Conservation (phyloP, 805 yeast species). For the Lipomyces mesembrius region DNA sequence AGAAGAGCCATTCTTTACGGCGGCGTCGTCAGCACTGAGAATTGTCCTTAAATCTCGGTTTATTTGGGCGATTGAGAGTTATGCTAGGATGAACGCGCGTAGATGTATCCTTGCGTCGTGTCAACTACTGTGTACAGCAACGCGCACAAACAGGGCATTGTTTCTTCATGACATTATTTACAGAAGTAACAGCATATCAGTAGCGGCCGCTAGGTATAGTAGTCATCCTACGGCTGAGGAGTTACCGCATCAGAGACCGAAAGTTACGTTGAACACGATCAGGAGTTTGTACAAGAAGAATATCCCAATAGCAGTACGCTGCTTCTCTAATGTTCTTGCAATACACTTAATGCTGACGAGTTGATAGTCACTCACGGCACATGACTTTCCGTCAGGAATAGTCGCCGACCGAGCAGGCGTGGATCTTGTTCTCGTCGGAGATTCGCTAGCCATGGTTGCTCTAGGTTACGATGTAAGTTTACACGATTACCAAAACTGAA, state of each 20-base stretch:
- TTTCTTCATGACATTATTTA: neutral
- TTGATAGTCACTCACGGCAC: conserved; percentile 69
- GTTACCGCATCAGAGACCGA: conserved; percentile 36
- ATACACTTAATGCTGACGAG: conserved; percentile 40
- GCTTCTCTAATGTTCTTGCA: neutral
- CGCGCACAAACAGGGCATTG: neutral
- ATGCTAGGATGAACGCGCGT: neutral
- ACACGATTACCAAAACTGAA: neutral
- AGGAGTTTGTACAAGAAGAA: conserved; percentile 45
- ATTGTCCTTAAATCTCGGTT: neutral
- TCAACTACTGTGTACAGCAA: neutral
- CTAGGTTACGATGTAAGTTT: conserved; percentile 69
- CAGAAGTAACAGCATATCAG: neutral
- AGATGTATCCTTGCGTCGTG: neutral
- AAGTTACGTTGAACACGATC: conserved; percentile 52
- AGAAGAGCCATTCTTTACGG: neutral
- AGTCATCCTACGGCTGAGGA: conserved; percentile 14
- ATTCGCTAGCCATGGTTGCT: conserved; percentile 90
- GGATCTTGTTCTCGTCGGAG: conserved; percentile 83
- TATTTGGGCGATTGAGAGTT: neutral
- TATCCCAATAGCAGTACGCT: conserved; percentile 51
- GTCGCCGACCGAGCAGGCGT: conserved; percentile 68
- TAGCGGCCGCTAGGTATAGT: conserved; percentile 12
- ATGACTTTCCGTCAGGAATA: conserved; percentile 78
- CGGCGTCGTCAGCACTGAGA: neutral